Evolutionary conservation across 306 rosid genomes (phyloP), one percentile per base, ranked within the genome.

Genomic region (Bauhinia variegata): DNA sequence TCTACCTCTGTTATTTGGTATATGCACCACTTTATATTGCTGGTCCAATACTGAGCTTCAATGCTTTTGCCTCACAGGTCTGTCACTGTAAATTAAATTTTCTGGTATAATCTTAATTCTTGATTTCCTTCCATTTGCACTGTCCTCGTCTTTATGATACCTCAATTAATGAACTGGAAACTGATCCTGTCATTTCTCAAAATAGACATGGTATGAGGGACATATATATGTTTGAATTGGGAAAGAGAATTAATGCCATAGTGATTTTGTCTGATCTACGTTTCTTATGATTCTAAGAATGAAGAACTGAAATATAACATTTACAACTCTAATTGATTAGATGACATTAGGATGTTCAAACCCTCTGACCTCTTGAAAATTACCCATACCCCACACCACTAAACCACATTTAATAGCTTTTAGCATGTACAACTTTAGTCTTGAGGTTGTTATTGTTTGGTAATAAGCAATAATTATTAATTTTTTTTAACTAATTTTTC

Each of bases 21-120:
- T 93, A 84, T 76, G 97, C 98, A 18, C 97, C 97, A 54, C 88
- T 93, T 49, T 90, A 93, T 71, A 85, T 93, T 75, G 86, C 97
- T 30, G 98, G 98, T 64, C 98, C 97, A 64, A 82, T 93, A 51
- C 63, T 89, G 74, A 93, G 88, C 88, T 93, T 88, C 88, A 93
- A 93, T 55, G 98, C 97, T 13, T 93, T 84, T 82, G 96, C 98
- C 58, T 84, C 96, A 47, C 98, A 93, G 97, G 97, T 93, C 18
- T 74, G 82, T 73, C 71, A 63, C 69, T 59, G 17, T 41, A 30
- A 23, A 32, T 68, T 78, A 30, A 30, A 41, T 58, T 64, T 58
- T 65, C 41, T 17, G 56, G 39, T 57, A 28, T 49, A 55, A 52
- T 65, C 11, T 53, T 34, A 58, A 64, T 34, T 67, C 60, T 55